A percentile compares a stretch with the other conserved stretches of the same genome.
These are phyloP conservation scores for Citrus inodora DNA, from an alignment of 345 rosid genomes.

Conservation along the genomic window DNA sequence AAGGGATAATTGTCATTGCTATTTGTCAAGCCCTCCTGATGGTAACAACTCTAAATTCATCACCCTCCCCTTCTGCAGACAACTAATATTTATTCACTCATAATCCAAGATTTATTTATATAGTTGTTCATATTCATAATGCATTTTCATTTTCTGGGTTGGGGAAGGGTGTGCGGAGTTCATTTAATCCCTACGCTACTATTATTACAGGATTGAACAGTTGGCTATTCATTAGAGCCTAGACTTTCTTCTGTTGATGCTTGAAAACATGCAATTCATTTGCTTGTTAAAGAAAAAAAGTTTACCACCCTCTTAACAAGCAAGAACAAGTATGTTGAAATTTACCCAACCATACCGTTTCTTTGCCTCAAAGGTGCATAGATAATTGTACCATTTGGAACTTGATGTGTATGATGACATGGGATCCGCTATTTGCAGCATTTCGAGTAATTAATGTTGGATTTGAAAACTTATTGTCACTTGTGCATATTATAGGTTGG, in stretches of 20 bases:
- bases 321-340: not conserved
- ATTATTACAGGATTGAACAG: not conserved
- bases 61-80: not conserved
- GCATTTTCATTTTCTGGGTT: not conserved
- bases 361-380: not conserved
- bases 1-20: constrained; percentile 81
- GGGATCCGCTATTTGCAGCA: not conserved
- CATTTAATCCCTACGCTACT: not conserved
- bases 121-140: not conserved
- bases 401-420: not conserved
- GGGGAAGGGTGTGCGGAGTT: not conserved
- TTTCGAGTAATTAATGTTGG: too few species aligned
- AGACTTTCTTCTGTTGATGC: not conserved
- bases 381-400: not conserved
- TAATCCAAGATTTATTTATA: not conserved
- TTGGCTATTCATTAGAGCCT: not conserved
- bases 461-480: not conserved
- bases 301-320: not conserved
- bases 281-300: not conserved
- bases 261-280: not conserved
- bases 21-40: constrained; percentile 86
- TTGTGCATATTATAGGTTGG: constrained; percentile 50
- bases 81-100: not conserved
- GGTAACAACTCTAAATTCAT: constrained; percentile 36
- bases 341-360: too few species aligned